Conservation (phyloP, 176 grass and related monocot genomes). For the Elaeis guineensis region DNA sequence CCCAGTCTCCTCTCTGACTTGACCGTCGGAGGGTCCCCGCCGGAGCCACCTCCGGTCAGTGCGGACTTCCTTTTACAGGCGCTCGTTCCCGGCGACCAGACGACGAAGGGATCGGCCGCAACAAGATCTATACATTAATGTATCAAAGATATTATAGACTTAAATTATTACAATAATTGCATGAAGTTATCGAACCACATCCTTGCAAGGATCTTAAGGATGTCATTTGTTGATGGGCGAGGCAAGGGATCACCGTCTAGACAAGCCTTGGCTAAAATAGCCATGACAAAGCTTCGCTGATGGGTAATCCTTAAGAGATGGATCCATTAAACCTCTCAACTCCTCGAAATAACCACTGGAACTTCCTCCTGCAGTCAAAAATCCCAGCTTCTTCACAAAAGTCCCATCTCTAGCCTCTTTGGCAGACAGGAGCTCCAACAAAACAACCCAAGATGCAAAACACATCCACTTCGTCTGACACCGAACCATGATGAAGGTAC, state of each 20-base stretch:
- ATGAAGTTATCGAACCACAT: neutral
- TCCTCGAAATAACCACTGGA: neutral
- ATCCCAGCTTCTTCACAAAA: neutral
- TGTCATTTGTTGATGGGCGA: neutral
- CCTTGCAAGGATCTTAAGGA: neutral
- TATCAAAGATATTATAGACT: no score
- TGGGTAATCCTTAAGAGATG: neutral
- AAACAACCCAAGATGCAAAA: neutral
- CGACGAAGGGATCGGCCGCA: no score
- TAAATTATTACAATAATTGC: neutral
- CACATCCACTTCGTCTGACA: neutral
- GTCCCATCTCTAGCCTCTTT: neutral
- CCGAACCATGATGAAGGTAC: neutral
- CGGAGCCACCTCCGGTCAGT: no score
- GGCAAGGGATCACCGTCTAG: neutral
- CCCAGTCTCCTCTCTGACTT: no score
- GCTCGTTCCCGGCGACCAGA: no score
- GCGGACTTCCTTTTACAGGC: no score
- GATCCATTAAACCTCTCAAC: slow-evolving; percentile 1
- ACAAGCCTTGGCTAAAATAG: neutral
- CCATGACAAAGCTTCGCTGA: neutral
- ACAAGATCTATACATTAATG: no score
- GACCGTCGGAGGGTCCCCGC: no score
- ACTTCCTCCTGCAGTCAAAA: neutral
- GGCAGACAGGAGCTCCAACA: neutral